A percentile compares a stretch with the other conserved stretches of the same genome.
phyloP scores from a whole-genome alignment of 2,329 filamentous ascomycete species.

The Botryotinia calthae region DNA sequence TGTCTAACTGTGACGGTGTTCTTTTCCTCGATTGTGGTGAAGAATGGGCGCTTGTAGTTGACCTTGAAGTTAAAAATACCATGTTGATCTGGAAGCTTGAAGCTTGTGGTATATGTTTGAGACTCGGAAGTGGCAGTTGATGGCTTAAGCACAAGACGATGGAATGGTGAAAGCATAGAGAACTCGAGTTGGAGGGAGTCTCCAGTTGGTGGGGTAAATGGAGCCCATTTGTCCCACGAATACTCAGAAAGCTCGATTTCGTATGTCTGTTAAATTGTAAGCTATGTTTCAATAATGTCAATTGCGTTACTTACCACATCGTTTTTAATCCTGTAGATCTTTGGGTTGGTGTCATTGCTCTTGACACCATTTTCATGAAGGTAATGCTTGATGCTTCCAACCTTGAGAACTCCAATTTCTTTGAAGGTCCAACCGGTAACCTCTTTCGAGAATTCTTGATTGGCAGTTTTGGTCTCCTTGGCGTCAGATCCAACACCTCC shows the following conservation, averaged over 20 bases:
- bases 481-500: slow-evolving; percentile 49
- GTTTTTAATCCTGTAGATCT: slow-evolving; percentile 93
- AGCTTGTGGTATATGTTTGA: slow-evolving; percentile 70
- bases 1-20: slow-evolving; percentile 90
- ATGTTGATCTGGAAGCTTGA: slow-evolving; percentile 91
- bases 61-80: slow-evolving; percentile 98
- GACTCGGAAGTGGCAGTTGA: slow-evolving; percentile 59
- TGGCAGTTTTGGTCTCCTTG: slow-evolving; percentile 60
- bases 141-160: slow-evolving; percentile 72
- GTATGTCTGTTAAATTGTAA: slow-evolving; percentile 26
- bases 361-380: slow-evolving; percentile 55
- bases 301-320: slow-evolving; percentile 72
- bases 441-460: slow-evolving; percentile 80
- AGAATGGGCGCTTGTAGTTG: slow-evolving; percentile 94
- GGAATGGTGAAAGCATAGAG: slow-evolving; percentile 97
- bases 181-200: slow-evolving; percentile 93
- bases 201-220: slow-evolving; percentile 65
- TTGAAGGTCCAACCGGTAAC: slow-evolving; percentile 95
- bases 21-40: slow-evolving; percentile 90
- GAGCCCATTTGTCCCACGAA: slow-evolving; percentile 66
- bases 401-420: slow-evolving; percentile 84
- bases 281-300: background rate
- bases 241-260: slow-evolving; percentile 85
- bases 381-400: slow-evolving; percentile 80
- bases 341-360: slow-evolving; percentile 65